These are phyloP conservation scores for Termitomyces sp. DNA, from an alignment of 768 basidiomycete species.

Conservation along the genomic window DNA sequence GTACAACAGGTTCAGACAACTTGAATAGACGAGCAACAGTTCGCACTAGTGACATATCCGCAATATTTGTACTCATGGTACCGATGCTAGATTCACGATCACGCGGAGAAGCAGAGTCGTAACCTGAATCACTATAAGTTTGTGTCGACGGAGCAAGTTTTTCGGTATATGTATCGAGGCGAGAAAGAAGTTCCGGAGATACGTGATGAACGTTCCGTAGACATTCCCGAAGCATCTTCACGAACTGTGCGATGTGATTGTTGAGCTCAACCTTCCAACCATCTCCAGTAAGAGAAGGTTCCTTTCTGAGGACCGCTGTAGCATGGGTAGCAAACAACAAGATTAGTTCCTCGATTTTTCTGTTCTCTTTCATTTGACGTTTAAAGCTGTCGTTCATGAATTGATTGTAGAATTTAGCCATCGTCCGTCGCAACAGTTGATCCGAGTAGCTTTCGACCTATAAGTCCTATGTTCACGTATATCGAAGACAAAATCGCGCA, in stretches of 20 bases:
- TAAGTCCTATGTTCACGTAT: neutral
- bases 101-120: conserved; percentile 56
- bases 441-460: conserved; percentile 70
- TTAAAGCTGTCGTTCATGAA: conserved; percentile 83
- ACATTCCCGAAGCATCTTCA: conserved; percentile 80
- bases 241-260: conserved; percentile 85
- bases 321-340: conserved; percentile 93
- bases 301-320: conserved; percentile 83
- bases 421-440: conserved; percentile 81
- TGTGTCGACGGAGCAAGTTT: conserved; percentile 64
- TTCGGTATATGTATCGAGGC: conserved; percentile 79
- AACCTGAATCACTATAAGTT: conserved; percentile 57
- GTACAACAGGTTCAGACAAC: conserved; percentile 59
- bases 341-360: conserved; percentile 97
- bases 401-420: conserved; percentile 91
- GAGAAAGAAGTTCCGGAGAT: conserved; percentile 73
- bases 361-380: conserved; percentile 89
- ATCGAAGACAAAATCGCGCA: conserved; percentile 36
- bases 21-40: conserved; percentile 72
- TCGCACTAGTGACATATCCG: conserved; percentile 74
- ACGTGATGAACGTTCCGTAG: conserved; percentile 70
- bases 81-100: conserved; percentile 48
- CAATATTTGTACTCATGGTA: conserved; percentile 39
- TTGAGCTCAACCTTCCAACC: conserved; percentile 93
- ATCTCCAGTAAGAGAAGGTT: conserved; percentile 75